Conservation (phyloP, 495 filamentous ascomycete genomes). For the Neurospora tetrasperma region DNA sequence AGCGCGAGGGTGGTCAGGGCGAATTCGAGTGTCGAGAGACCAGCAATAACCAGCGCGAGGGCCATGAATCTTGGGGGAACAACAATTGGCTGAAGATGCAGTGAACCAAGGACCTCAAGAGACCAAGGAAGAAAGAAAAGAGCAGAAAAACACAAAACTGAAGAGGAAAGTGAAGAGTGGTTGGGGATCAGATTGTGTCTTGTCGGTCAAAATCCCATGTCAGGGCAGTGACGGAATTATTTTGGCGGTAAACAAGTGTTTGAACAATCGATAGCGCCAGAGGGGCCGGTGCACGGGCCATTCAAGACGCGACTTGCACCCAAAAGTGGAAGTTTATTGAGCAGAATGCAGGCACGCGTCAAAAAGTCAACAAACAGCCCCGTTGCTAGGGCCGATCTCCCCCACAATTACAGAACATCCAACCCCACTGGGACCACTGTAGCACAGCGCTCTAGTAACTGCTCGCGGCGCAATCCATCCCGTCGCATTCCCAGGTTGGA, state of each 20-base stretch:
- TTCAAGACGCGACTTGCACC: not conserved
- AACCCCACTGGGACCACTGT: not conserved
- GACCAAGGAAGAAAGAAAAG: not conserved
- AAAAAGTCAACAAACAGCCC: not conserved
- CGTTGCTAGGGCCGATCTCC: not conserved
- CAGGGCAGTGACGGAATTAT: conserved; percentile 1
- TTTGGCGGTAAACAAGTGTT: conserved; percentile 1
- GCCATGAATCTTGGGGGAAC: not conserved
- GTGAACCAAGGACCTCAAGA: no score
- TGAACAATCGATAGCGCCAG: not conserved
- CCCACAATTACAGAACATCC: not conserved
- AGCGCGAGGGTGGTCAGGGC: not conserved
- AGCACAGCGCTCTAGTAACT: not conserved
- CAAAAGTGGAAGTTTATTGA: not conserved
- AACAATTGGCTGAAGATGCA: no score
- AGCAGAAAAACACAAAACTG: not conserved
- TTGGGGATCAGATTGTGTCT: not conserved
- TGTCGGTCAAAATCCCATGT: not conserved
- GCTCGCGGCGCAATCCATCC: not conserved
- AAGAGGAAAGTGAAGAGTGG: not conserved
- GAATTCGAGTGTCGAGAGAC: not conserved
- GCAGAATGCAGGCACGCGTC: not conserved
- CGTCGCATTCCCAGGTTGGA: not conserved
- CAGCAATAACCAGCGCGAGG: not conserved
- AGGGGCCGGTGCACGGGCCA: not conserved